Base-by-base conservation (phyloP, 2,329 filamentous ascomycete genomes). In the Ampelomyces quisqualis region DNA sequence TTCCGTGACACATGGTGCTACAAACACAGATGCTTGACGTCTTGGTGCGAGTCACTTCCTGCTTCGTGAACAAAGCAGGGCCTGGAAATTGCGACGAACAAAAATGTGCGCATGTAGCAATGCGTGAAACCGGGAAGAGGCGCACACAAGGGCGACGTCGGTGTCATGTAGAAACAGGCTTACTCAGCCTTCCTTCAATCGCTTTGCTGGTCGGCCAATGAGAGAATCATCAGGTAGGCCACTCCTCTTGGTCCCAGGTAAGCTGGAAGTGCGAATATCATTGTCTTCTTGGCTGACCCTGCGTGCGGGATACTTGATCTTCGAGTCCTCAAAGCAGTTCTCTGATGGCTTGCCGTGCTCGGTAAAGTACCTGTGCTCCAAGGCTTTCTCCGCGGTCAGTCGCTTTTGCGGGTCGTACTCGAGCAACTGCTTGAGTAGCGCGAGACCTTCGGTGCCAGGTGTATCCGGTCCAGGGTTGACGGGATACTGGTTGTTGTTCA, bases 261-360 rank as follows among this genome's bases (percentile, higher is more conserved):
- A 69, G 66, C 89, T 95, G 29, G 85, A 84, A 0, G 88, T 90
- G n/a, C 88, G 78, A 41, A 97, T 96, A 68, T 97, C 93, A 57
- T 95, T 95, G 64, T 96, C 90, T 60, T 98, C 93, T 58, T 94
- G 85, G 57, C 86, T 95, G 27, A 98, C 90, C 34, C 91, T 81
- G 6, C 93, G 79, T 60, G 90, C 84, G 0, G 93, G 93, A 67
- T 98, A 98, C 60, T 93, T 88, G 49, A 82, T 82, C 69, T 89
- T 88, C 37, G 90, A 77, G 0, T 90, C 90, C 60, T 95, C 89
- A 55, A 98, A 98, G 62, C 90, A 96, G 63, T 95, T 93, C 26
- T 82, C 77, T 27, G 79, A 85, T 13, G 93, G 80, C 45, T 82
- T 81, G 15, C 58, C 61, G 20, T 64, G 59, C 1, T 58, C 83